Percentiles rank a stretch among this genome's conserved stretches.
phyloP scores from a whole-genome alignment of 108 stramenopile species.

The Nitzschia sp. region DNA sequence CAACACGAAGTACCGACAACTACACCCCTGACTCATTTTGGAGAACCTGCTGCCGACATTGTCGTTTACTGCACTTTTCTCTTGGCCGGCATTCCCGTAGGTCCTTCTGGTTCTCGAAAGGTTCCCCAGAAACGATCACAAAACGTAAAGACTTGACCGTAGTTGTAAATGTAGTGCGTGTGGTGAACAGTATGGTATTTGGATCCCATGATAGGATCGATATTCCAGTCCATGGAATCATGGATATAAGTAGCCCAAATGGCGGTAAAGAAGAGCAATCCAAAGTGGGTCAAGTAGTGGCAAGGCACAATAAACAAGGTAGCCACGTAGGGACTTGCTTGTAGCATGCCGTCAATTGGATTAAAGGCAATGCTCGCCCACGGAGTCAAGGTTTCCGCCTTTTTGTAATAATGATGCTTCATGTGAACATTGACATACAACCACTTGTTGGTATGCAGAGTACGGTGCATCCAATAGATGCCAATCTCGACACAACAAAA shows the following conservation, averaged over 20 bases:
- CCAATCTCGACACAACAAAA: conserved; percentile 80
- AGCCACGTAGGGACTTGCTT: conserved; percentile 84
- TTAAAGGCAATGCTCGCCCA: conserved; percentile 92
- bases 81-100: conserved; percentile 45
- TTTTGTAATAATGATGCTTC: conserved; percentile 83
- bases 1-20: too few relatives aligned
- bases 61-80: conserved; percentile 5
- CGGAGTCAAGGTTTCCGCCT: conserved; percentile 80
- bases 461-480: conserved; percentile 91
- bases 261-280: conserved; percentile 82
- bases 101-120: conserved; percentile 62
- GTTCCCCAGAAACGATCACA: conserved; percentile 88
- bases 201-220: conserved; percentile 88
- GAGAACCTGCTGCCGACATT: too few relatives aligned
- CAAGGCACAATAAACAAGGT: conserved; percentile 70
- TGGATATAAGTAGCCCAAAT: conserved; percentile 94
- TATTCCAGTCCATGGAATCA: conserved; percentile 84
- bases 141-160: conserved; percentile 91
- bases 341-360: conserved; percentile 84
- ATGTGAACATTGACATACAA: conserved; percentile 87
- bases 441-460: conserved; percentile 87
- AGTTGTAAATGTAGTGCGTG: conserved; percentile 92
- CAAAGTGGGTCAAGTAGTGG: conserved; percentile 87
- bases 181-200: conserved; percentile 92
- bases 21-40: too few relatives aligned